Evolutionary conservation across 768 basidiomycete genomes (phyloP).

Genomic region (Trametes cubensis): DNA sequence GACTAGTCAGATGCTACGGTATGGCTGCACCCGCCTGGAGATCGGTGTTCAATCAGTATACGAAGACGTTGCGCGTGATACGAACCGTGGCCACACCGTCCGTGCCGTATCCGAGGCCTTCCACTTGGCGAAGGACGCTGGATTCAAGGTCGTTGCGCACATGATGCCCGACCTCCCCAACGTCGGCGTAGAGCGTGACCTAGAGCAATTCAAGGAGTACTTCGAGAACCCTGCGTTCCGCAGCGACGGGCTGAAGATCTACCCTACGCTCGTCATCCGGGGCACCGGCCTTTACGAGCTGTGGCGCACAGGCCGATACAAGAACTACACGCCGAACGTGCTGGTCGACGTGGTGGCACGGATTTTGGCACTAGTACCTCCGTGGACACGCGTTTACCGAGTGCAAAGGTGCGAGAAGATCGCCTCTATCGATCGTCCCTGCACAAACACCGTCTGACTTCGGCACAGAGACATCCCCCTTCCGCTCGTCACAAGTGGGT

Average conservation of each 20-base stretch:
- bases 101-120: conserved; percentile 96
- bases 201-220: conserved; percentile 99
- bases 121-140: conserved; percentile 97
- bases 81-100: conserved; percentile 98
- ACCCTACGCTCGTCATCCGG: conserved; percentile 96
- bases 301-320: conserved; percentile 96
- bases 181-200: conserved; percentile 94
- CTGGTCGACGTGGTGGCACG: conserved; percentile 96
- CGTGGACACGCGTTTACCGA: conserved; percentile 98
- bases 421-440: neutral
- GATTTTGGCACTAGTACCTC: conserved; percentile 94
- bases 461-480: conserved; percentile 86
- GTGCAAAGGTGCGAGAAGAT: conserved; percentile 75
- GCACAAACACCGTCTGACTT: neutral
- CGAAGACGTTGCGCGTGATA: conserved; percentile 98
- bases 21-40: conserved; percentile 97
- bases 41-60: conserved; percentile 99
- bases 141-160: conserved; percentile 99
- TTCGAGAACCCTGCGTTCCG: conserved; percentile 98
- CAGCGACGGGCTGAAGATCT: conserved; percentile 97
- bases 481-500: conserved; percentile 94
- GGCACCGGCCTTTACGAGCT: conserved; percentile 96
- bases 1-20: conserved; percentile 93
- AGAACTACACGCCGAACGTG: conserved; percentile 99
- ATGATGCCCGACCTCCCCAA: conserved; percentile 99